Evolutionary conservation across 148 eudicot genomes (phyloP), one percentile per base, ranked within the genome.

Genomic region (Polygonum aviculare): DNA sequence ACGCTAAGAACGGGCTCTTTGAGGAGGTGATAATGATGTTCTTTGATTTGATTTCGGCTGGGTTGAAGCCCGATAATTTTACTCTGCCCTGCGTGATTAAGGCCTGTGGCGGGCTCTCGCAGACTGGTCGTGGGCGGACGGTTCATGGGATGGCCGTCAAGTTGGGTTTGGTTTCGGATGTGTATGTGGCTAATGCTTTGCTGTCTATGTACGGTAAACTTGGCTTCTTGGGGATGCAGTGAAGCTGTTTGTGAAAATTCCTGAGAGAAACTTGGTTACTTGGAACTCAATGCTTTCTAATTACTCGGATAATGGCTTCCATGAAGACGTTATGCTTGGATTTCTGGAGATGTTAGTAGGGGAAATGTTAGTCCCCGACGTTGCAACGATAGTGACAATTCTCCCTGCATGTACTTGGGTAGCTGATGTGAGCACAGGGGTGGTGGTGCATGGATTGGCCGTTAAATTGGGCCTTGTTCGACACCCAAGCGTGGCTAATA

Each of bases 31-130:
- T 88, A 6, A 72, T 76, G 36, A 1, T 79, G 59, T 88, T 88
- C 45, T 18, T 74, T 72, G 82, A 85, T 75, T 49, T 90, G 21
- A 69, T 90, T 21, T 36, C 78, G 1, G 70, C 19, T 3, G 82
- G 75, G 11, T 60, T 79, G 79, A 72, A 73, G 5, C 89, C 89
- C 41, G 92, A 90, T 80, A 88, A 84, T 71, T 90, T 88, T 73
- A 88, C 92, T 51, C 75, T 88, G 52, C 90, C 95, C 55, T 87
- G 89, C 77, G 89, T 88, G 38, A 77, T 90, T 41, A 88, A 88
- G 78, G 80, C 88, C 2, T 83, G 89, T 79, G 89, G 73, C 38
- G 87, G 83, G 84, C 39, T 79, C 72, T n/a, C 49, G 76, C 82
- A 84, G 71, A 40, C 82, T 67, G 83, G 80, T 33, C 48, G 79